Conservation (phyloP, 2,329 filamentous ascomycete species). For the Fusarium oxysporum region DNA sequence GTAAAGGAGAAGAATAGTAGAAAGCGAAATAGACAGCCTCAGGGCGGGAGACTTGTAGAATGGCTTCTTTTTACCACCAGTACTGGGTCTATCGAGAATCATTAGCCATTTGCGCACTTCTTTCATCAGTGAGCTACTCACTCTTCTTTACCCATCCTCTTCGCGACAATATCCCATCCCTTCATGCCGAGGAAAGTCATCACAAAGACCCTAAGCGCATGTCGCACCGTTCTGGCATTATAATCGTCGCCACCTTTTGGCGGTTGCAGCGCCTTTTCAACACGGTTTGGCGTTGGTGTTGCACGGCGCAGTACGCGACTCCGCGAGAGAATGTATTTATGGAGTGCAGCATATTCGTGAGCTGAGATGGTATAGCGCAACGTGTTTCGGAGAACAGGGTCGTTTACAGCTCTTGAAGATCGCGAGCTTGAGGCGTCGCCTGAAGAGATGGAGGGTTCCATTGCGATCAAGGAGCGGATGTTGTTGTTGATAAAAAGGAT, state of each 20-base stretch:
- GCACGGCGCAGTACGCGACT: slow-evolving; percentile 68
- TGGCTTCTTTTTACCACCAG: slow-evolving; percentile 60
- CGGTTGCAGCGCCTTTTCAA: slow-evolving; percentile 57
- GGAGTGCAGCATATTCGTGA: slow-evolving; percentile 84
- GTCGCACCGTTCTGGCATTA: slow-evolving; percentile 76
- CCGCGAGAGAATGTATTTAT: slow-evolving; percentile 80
- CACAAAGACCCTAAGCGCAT: slow-evolving; percentile 77
- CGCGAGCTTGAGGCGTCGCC: slow-evolving; percentile 40
- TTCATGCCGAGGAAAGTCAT: slow-evolving; percentile 73
- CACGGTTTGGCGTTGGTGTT: slow-evolving; percentile 66
- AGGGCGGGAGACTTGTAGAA: slow-evolving; percentile 76
- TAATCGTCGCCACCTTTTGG: slow-evolving; percentile 68
- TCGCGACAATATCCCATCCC: slow-evolving; percentile 66
- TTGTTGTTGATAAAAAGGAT: slow-evolving; percentile 14
- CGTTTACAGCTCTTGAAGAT: slow-evolving; percentile 48
- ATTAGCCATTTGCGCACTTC: slow-evolving; percentile 1
- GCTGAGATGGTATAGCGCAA: slow-evolving; percentile 88
- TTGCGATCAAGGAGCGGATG: slow-evolving; percentile 20
- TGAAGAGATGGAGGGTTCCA: slow-evolving; percentile 38
- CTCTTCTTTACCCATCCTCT: slow-evolving; percentile 60
- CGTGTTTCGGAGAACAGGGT: slow-evolving; percentile 85
- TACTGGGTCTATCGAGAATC: slow-evolving; percentile 34
- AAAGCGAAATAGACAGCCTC: slow-evolving; percentile 83
- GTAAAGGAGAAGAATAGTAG: slow-evolving; percentile 88
- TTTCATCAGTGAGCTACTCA: slow-evolving; percentile 48